Percentiles rank a stretch among this genome's conserved stretches.
phyloP scores from a whole-genome alignment of 2,329 filamentous ascomycete species.

The Aspergillus niger region DNA sequence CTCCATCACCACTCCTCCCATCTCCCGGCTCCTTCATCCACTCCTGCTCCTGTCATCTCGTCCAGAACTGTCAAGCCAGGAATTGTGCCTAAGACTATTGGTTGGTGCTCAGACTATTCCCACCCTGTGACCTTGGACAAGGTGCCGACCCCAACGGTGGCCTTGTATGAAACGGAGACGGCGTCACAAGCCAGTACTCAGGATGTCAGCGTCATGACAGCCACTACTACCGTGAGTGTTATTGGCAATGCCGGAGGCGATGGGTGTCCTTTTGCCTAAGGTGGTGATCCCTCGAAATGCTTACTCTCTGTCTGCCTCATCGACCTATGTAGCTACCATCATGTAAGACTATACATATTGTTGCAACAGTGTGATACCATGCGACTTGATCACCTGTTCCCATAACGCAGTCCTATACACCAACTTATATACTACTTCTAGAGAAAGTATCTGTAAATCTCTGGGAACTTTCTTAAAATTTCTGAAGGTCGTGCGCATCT shows the following conservation, averaged over 20 bases:
- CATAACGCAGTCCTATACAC: too few relatives aligned
- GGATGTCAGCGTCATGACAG: background rate
- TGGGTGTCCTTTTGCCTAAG: background rate
- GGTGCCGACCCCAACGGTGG: constrained; percentile 13
- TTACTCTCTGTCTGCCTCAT: too few relatives aligned
- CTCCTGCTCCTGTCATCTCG: constrained; percentile 9
- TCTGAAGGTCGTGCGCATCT: too few relatives aligned
- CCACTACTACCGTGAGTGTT: background rate
- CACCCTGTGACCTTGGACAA: constrained; percentile 28
- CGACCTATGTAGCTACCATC: too few relatives aligned
- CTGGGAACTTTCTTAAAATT: too few relatives aligned
- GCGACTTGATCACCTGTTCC: too few relatives aligned
- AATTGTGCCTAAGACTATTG: constrained; percentile 30
- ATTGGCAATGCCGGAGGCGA: background rate
- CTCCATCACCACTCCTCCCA: constrained; percentile 4
- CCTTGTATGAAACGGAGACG: background rate
- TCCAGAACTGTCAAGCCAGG: constrained; percentile 24
- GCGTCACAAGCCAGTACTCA: background rate
- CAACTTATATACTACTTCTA: too few relatives aligned
- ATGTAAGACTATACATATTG: too few relatives aligned
- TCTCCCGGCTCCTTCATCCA: constrained; percentile 17
- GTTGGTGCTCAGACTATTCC: constrained; percentile 29
- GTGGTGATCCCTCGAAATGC: too few relatives aligned
- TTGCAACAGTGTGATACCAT: too few relatives aligned
- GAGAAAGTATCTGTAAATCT: too few relatives aligned